phyloP scores from a whole-genome alignment of 345 rosid genomes.

The Hevea brasiliensis region DNA sequence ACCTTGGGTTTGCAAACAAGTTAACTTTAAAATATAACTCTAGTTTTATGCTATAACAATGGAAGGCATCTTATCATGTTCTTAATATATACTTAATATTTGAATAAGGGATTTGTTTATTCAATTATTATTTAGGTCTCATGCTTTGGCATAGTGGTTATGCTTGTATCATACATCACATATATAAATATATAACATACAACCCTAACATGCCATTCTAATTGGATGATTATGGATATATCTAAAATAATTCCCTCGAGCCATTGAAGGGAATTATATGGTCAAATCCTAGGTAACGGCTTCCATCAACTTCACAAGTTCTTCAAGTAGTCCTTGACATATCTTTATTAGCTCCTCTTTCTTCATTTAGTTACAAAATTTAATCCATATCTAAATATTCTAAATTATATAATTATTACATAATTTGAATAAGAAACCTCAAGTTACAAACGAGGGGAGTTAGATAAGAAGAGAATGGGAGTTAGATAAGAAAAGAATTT shows the following conservation, averaged over 20 bases:
- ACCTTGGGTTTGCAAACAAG: no score
- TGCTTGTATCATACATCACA: not conserved
- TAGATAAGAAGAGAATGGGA: not conserved
- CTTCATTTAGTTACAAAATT: not conserved
- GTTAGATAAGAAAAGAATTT: no score
- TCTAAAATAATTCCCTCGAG: not conserved
- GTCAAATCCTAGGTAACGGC: not conserved
- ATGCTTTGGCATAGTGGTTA: not conserved
- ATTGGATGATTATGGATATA: no score
- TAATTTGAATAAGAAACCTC: not conserved
- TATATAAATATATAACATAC: not conserved
- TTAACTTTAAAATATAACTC: no score
- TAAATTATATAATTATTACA: not conserved
- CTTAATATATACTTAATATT: not conserved
- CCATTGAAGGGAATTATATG: not conserved
- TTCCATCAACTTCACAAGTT: no score
- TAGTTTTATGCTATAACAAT: no score
- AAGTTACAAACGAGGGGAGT: not conserved
- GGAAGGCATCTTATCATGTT: not conserved
- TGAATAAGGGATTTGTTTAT: not conserved
- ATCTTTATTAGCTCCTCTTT: not conserved
- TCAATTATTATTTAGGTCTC: not conserved
- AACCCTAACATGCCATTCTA: not conserved
- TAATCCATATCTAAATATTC: not conserved
- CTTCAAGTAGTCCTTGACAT: not conserved